Percentiles rank a stretch among this genome's conserved stretches.
These are phyloP conservation scores for Beta corolliflora DNA, from an alignment of 179 eudicot genomes.

Conservation along the genomic window DNA sequence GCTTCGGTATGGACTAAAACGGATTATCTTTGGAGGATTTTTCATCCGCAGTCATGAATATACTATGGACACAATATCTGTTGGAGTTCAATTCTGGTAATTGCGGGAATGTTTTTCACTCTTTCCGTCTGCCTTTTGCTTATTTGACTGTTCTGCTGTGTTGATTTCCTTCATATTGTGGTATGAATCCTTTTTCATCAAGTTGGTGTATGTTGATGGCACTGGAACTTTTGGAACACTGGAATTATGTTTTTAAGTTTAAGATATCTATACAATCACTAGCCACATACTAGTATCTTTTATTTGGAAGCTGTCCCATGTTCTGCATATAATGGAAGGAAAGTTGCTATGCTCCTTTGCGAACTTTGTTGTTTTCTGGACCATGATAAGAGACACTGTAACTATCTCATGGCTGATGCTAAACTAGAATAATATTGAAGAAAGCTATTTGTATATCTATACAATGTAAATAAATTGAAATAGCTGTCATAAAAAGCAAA, in stretches of 20 bases:
- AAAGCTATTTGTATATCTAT: no score
- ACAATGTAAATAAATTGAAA: no score
- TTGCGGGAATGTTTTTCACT: background rate
- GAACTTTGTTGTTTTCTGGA: no score
- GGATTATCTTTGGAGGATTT: slow-evolving; percentile 95
- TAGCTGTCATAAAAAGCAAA: no score
- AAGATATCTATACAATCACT: no score
- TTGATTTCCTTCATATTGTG: background rate
- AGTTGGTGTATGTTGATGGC: slow-evolving; percentile 6
- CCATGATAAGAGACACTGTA: no score
- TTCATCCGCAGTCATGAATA: slow-evolving; percentile 90
- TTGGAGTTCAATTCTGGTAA: slow-evolving; percentile 97
- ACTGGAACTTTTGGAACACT: background rate
- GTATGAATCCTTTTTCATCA: background rate
- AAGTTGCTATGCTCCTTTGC: background rate
- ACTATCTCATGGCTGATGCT: no score
- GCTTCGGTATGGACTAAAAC: slow-evolving; percentile 73
- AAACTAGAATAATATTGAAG: no score
- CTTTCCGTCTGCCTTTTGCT: background rate
- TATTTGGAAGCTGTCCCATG: background rate
- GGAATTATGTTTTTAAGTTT: background rate
- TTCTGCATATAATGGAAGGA: background rate
- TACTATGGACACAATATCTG: slow-evolving; percentile 97
- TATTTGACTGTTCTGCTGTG: background rate
- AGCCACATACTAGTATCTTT: background rate